Conservation (phyloP, 345 rosid genomes). For the Cardiospermum halicacabum region DNA sequence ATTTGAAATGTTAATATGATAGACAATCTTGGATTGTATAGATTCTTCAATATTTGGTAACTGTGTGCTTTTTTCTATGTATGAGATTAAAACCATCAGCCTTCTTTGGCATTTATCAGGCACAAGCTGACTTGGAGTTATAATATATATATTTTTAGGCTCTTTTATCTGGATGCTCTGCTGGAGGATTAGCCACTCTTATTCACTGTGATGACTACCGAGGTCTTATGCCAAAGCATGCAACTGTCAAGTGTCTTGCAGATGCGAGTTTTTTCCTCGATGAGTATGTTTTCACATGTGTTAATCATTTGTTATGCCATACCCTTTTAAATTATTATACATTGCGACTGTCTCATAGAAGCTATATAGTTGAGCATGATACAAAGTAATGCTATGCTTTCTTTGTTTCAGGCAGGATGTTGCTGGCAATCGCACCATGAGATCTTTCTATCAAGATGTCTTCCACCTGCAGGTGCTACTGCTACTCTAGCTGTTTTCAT, state of each 20-base stretch:
- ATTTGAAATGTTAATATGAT: neutral
- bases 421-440: conserved; percentile 53
- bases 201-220: conserved; percentile 80
- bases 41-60: neutral
- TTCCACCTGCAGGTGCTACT: conserved; percentile 66
- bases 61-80: neutral
- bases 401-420: conserved; percentile 63
- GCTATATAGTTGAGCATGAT: neutral
- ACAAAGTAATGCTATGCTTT: neutral
- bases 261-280: conserved; percentile 89
- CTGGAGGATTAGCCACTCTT: conserved; percentile 89
- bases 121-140: conserved; percentile 1
- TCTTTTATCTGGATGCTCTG: conserved; percentile 92
- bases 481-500: conserved; percentile 12
- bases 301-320: neutral
- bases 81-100: conserved; percentile 5
- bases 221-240: conserved; percentile 56
- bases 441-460: conserved; percentile 63
- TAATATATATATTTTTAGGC: conserved; percentile 43
- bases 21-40: neutral
- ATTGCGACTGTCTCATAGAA: neutral
- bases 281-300: conserved; percentile 50
- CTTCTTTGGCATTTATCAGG: conserved; percentile 6
- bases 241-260: conserved; percentile 84
- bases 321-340: neutral